phyloP scores from a whole-genome alignment of 2,329 filamentous ascomycete genomes.

The Penicillium sp. region DNA sequence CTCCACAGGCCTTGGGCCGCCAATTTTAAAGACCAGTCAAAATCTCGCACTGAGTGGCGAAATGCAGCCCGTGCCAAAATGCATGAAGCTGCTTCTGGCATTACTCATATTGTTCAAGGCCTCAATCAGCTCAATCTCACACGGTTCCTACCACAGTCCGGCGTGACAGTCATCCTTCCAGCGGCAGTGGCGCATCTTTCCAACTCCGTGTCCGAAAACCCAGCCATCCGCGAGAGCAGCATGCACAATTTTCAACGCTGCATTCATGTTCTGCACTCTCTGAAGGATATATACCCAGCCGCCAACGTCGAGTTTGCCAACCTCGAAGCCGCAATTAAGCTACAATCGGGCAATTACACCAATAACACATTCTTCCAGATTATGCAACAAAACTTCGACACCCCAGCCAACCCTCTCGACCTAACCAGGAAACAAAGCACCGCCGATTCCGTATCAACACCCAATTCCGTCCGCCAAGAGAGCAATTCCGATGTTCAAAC shows the following conservation, averaged over 20 bases:
- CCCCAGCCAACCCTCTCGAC: constrained; percentile 7
- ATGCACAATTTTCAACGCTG: constrained; percentile 78
- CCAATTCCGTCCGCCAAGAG: constrained; percentile 5
- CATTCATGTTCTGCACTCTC: constrained; percentile 78
- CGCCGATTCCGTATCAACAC: constrained; percentile 10
- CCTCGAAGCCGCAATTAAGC: constrained; percentile 35
- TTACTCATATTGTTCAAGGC: constrained; percentile 74
- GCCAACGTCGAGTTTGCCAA: constrained; percentile 67
- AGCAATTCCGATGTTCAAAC: background rate
- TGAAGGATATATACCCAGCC: constrained; percentile 81
- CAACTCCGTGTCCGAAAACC: constrained; percentile 76
- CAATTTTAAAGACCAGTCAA: constrained; percentile 47
- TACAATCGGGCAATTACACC: constrained; percentile 27
- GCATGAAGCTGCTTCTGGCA: constrained; percentile 75
- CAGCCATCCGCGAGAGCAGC: constrained; percentile 66
- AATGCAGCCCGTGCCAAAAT: constrained; percentile 75
- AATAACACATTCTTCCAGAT: constrained; percentile 33
- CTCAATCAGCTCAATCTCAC: constrained; percentile 70
- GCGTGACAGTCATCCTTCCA: constrained; percentile 80
- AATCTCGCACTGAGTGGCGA: constrained; percentile 55
- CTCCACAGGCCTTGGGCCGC: constrained; percentile 83
- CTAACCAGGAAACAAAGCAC: constrained; percentile 14
- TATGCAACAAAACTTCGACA: constrained; percentile 31
- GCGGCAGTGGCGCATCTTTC: constrained; percentile 87
- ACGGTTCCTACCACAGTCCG: constrained; percentile 75